Evolutionary conservation across 495 filamentous ascomycete genomes (phyloP).

Genomic region (Xylaria intraflava): DNA sequence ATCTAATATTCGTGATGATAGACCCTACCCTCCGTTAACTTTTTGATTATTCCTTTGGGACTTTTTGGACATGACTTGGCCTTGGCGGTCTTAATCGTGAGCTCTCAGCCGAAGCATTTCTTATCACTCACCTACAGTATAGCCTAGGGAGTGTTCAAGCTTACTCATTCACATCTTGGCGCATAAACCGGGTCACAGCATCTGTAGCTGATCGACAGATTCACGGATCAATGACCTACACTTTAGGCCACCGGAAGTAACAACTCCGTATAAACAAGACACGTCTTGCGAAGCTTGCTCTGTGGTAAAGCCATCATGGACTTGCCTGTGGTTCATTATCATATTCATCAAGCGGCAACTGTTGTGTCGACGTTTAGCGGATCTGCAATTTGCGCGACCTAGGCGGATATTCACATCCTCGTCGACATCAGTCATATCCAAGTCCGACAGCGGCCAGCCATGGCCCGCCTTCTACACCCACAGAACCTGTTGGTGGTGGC

Average conservation of each 20-base stretch:
- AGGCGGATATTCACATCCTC: neutral
- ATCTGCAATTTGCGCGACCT: neutral
- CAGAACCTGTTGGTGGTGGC: constrained; percentile 4
- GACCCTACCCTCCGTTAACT: neutral
- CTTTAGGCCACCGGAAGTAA: neutral
- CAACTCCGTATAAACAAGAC: constrained; percentile 6
- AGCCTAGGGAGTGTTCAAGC: no score
- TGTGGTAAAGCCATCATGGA: neutral
- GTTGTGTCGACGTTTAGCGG: neutral
- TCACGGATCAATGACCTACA: neutral
- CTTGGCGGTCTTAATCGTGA: neutral
- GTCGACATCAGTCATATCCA: neutral
- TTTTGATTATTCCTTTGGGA: neutral
- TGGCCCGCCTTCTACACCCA: constrained; percentile 4
- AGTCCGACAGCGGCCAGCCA: neutral
- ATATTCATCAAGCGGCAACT: neutral
- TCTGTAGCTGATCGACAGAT: no score
- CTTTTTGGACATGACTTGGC: neutral
- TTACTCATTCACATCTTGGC: no score
- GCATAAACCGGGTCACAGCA: no score
- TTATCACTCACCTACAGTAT: no score
- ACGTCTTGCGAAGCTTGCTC: neutral
- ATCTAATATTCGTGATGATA: neutral
- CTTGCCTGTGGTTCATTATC: neutral
- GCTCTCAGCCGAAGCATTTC: constrained; percentile 28